Evolutionary conservation across 192 early-diverging fungal genomes (phyloP), one percentile per base, ranked within the genome.

Genomic region (Coemansia sp.): DNA sequence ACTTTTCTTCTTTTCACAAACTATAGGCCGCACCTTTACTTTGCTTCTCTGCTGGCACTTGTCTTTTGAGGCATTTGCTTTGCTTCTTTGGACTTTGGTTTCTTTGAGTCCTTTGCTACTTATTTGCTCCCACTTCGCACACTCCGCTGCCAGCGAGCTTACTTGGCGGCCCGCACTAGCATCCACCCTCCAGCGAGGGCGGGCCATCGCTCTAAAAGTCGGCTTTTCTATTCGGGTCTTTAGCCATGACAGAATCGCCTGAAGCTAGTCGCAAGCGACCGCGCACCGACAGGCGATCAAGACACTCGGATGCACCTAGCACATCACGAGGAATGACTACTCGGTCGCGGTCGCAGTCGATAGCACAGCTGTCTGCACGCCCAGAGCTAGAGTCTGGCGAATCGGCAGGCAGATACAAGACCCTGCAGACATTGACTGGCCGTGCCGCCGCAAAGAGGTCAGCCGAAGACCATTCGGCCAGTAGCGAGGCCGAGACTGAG

Each of bases 301-400:
- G 58, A 38, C 47, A 60, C 10, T 56, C 47, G 37, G 46, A 56
- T 10, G 41, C 46, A 2, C 46, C 61, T 3, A 19, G 45, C 17
- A 65, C 62, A 14, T 42, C 42, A 26, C 57, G 42, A 4, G 48
- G 51, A 23, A 77, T 77, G 58, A 55, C 60, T 38, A 77, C 73
- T 11, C 56, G 73, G 36, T 70, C 67, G 45, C 73, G 67, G 23
- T 63, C 70, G 5, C 70, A 59, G 36, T 63, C 73, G 25, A 61
- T 60, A 13, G 56, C 58, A 13, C 58, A 58, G 52, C 54, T 38
- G 39, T 26, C 38, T 3, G 5, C 45, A 3, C 45, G 31, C 29
- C 10, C 27, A 17, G 36, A 23, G 9, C 34, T 8, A 29, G 30
- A 5, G 21, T 19, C 49, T 9, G 32, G 19, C 11, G n/a, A 8